These are phyloP conservation scores for Iberis pinnata DNA, from an alignment of 345 rosid genomes.

Conservation along the genomic window DNA sequence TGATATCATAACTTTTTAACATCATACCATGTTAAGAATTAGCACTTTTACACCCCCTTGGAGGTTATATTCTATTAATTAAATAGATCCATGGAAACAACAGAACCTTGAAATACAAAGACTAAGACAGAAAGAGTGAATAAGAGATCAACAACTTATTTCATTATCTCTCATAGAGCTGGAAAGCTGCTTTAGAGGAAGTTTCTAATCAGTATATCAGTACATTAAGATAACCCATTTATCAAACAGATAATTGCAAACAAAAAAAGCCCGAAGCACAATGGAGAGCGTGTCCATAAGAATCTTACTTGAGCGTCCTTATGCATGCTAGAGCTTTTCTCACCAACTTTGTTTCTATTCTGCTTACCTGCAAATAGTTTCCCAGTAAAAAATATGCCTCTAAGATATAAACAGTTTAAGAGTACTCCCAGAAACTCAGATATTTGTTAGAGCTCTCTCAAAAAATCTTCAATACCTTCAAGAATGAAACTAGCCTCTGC, in stretches of 20 bases:
- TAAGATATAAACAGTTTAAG: neutral
- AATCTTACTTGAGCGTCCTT: slow-evolving; percentile 33
- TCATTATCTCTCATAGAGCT: too few relatives aligned
- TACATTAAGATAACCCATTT: too few relatives aligned
- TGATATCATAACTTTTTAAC: neutral
- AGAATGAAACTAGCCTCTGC: slow-evolving; percentile 13
- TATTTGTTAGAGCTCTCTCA: too few relatives aligned
- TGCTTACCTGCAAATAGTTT: slow-evolving; percentile 33
- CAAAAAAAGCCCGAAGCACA: neutral
- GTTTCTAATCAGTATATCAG: too few relatives aligned
- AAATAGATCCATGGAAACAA: too few relatives aligned
- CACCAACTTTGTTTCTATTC: slow-evolving; percentile 26
- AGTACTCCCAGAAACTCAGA: slow-evolving; percentile 3
- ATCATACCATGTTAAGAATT: neutral
- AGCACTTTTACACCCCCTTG: neutral
- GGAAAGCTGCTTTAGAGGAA: too few relatives aligned
- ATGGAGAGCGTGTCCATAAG: neutral
- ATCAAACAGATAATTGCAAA: neutral
- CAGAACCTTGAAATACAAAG: neutral
- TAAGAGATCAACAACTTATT: too few relatives aligned
- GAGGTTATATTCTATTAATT: neutral
- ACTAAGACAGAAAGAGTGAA: neutral
- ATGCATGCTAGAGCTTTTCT: slow-evolving; percentile 31
- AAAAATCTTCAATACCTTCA: slow-evolving; percentile 28
- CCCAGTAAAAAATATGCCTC: neutral